Base-by-base conservation (phyloP, 257 asterid genomes). In the Nicotiana benthamiana region DNA sequence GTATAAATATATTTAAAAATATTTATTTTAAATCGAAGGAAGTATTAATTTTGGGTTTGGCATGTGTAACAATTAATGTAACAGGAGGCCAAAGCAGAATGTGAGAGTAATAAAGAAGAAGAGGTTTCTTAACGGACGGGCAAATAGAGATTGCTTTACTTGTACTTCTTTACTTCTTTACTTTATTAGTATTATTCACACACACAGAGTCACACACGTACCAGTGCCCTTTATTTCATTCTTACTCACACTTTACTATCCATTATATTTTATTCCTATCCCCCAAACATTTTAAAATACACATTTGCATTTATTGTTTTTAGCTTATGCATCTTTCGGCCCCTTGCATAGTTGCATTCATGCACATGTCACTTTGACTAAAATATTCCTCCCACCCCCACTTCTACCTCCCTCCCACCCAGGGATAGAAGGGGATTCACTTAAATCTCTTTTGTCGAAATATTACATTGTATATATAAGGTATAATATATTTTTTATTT, bases 91-190 rank as follows among this genome's bases (percentile, higher is more conserved):
- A 15, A 46, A 46, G 11, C 26, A n/a, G 24, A 18, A 56, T 7
- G 24, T 7, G 62, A 56, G 62, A 56, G 62, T 56, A 18, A 56
- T 56, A 56, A 56, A 56, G 75, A 67, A 22, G 26, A 34, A 46
- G 78, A 72, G 78, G 78, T 72, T 72, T 72, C 78, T 72, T 72
- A 46, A 46, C 43, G 79, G 62, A 48, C 57, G 40, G 17, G 79
- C 79, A 74, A 74, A 74, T 15, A 24, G 17, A 52, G 61, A 36
- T 48, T 74, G 27, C 79, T 48, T 48, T 74, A 48, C 61, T 74
- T 74, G 79, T 34, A 74, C 79, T 74, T 74, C 61, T 74, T 74
- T 34, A 74, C 79, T 74, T 74, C 61, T 74, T 74, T 74, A 48
- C 79, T 74, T 74, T 48, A 74, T 48, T 43, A 36, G 34, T 34